Base-by-base conservation (phyloP, 2,329 filamentous ascomycete species). In the Nothophaeocryptopus gaeumannii region DNA sequence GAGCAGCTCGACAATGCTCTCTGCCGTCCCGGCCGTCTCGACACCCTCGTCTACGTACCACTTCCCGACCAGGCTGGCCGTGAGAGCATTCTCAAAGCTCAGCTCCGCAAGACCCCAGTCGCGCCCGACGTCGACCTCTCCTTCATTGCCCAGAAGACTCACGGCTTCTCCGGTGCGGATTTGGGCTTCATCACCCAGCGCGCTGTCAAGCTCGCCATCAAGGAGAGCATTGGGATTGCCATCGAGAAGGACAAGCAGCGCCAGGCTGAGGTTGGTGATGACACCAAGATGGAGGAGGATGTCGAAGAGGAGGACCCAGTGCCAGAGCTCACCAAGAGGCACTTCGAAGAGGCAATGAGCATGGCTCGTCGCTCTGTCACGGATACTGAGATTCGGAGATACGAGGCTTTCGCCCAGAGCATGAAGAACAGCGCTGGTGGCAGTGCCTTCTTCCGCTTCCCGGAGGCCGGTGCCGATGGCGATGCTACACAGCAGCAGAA, bases 151-250 rank as follows among this genome's bases (percentile, higher is more conserved):
- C 86, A 85, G 75, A 95, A 95, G 81, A 99, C 93, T 5, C 90
- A 99, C 76, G 93, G 93, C 57, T 99, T 97, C 83, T 97, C 93
- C 50, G 93, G 93, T 91, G 93, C 93, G 67, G 93, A 99, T 87
- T 82, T 99, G 71, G 93, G 93, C 57, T 99, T 97, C 78, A 91
- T 99, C 70, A 96, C 93, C 16, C 93, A 99, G 78, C 90, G 93
- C 72, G 93, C 93, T 46, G 93, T 96, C 79, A 99, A 99, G 84
- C 85, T 97, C 67, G 93, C 93, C 63, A 99, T 99, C 78, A 99
- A 99, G 82, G 86, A 99, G 78, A 85, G 92, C 29, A 99, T 99
- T 64, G 78, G 84, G 13, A 70, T 80, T 39, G 92, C 97, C 55
- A 97, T 99, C 63, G 88, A 95, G 75, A 88, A 89, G 62, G 79